A percentile compares a stretch with the other conserved stretches of the same genome.
These are phyloP conservation scores for Verticillium nubilum DNA, from an alignment of 2,329 filamentous ascomycete species.

Conservation along the genomic window DNA sequence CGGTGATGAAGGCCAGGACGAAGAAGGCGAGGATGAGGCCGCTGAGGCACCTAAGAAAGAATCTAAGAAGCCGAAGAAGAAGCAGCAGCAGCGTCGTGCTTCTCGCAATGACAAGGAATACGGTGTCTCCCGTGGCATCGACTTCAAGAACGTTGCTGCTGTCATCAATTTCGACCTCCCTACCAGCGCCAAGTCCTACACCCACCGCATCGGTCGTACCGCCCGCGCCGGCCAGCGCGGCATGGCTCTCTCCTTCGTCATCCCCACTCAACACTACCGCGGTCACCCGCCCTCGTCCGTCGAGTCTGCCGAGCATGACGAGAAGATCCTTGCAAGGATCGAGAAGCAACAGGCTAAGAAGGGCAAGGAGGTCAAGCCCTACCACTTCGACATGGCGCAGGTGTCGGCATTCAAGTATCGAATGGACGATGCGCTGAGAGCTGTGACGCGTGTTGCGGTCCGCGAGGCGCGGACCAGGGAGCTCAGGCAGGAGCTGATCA, in stretches of 20 bases:
- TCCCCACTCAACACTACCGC: constrained; percentile 74
- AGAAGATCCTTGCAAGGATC: constrained; percentile 77
- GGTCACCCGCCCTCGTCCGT: constrained; percentile 87
- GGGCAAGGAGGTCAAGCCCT: constrained; percentile 79
- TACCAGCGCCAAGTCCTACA: constrained; percentile 82
- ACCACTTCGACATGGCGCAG: constrained; percentile 90
- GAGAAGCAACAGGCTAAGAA: constrained; percentile 71
- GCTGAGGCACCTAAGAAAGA: constrained; percentile 20
- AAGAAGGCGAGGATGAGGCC: constrained; percentile 30
- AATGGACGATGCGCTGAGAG: constrained; percentile 84
- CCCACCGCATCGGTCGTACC: constrained; percentile 92
- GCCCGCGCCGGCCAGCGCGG: constrained; percentile 86
- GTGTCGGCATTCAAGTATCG: constrained; percentile 93
- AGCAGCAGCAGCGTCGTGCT: constrained; percentile 44
- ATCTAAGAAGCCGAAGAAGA: constrained; percentile 43
- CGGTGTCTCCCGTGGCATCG: constrained; percentile 75
- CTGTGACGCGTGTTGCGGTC: constrained; percentile 84
- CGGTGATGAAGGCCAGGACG: constrained; percentile 51
- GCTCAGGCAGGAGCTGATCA: constrained; percentile 81
- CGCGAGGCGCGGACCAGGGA: constrained; percentile 86
- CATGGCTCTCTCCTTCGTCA: constrained; percentile 92
- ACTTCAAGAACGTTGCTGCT: constrained; percentile 91
- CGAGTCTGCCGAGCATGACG: constrained; percentile 72
- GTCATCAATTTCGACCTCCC: constrained; percentile 98
- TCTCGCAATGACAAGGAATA: constrained; percentile 76